Conservation (phyloP, 306 rosid species). For the Cicer bijugum region DNA sequence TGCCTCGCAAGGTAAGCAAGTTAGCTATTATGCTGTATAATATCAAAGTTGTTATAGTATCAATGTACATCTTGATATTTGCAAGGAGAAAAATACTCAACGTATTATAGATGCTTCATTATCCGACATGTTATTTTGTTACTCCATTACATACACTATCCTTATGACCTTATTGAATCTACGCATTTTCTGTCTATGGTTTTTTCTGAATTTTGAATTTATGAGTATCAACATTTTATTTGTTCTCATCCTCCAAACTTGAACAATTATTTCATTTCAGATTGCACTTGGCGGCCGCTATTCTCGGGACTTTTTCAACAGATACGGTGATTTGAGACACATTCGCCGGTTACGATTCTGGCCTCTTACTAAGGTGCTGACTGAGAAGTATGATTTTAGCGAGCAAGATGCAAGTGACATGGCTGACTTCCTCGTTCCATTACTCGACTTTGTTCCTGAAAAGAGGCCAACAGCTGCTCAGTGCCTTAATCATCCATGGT, state of each 20-base stretch:
- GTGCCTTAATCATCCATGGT: slow-evolving; percentile 90
- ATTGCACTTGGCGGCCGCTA: slow-evolving; percentile 96
- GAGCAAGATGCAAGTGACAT: slow-evolving; percentile 82
- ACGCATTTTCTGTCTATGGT: slow-evolving; percentile 1
- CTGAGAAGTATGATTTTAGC: slow-evolving; percentile 85
- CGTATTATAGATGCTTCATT: not conserved
- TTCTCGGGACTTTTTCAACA: slow-evolving; percentile 91
- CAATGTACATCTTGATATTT: slow-evolving; percentile 16
- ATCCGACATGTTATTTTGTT: not conserved
- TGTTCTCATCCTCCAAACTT: not conserved
- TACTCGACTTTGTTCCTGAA: slow-evolving; percentile 92
- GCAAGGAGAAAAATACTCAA: slow-evolving; percentile 8
- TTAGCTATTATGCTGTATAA: slow-evolving; percentile 19
- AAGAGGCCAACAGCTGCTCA: slow-evolving; percentile 90
- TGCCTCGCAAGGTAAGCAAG: slow-evolving; percentile 91
- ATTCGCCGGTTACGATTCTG: slow-evolving; percentile 90
- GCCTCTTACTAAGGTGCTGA: slow-evolving; percentile 84
- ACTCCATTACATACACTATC: not conserved
- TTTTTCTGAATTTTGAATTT: slow-evolving; percentile 23
- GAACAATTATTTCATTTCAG: slow-evolving; percentile 52
- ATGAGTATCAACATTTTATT: slow-evolving; percentile 5
- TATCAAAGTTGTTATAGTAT: not conserved
- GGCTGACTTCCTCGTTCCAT: slow-evolving; percentile 73
- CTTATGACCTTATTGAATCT: not conserved
- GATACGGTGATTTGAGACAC: slow-evolving; percentile 92